Evolutionary conservation across 805 yeast species (phyloP), one percentile per base, ranked within the genome.

Genomic region (Debaryomyces hansenii): DNA sequence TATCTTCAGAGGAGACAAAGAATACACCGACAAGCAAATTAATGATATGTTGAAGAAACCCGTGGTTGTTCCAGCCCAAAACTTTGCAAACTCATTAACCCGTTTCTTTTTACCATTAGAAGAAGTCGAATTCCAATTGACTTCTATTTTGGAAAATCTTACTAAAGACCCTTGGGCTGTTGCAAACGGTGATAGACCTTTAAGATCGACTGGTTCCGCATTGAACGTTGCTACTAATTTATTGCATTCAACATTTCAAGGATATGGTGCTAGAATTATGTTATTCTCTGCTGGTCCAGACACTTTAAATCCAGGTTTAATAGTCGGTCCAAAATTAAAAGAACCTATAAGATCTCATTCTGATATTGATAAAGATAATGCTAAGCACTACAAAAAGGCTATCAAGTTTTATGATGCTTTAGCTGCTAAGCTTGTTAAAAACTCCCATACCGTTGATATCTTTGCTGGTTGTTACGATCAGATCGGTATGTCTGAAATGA

Each of bases 341-440:
- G 99, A 94, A 69, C 97, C 99, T 41, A 87, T 94, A 58, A 83
- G 99, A 75, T 94, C 99, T 7, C 99, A 94, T 70, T 89, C 87
- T 60, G 99, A 94, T 65, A 88, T 94, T 55, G 98, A 94, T 66
- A 84, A 90, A 55, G 97, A 92, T 58, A 67, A 60, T 46, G 96
- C 96, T 46, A 85, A 85, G 61, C 96, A 90, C 64, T 88, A 83
- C 72, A 85, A 87, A 60, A 88, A 87, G 65, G 95, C 97, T 8
- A 79, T 78, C 57, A 85, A 88, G 65, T 90, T 82, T 61, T 91
- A 90, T 67, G 91, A 87, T 51, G 71, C 75, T 33, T 64, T 91
- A 40, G 86, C 95, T 33, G 77, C 80, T 37, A 85, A 84, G 54
- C 67, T 66, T 1, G 88, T 88, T 32, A 80, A 92, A 40, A 77